A percentile compares a stretch with the other conserved stretches of the same genome.
Evolutionary conservation across 768 basidiomycete species (phyloP).

Genomic region (Ramaria sp.): DNA sequence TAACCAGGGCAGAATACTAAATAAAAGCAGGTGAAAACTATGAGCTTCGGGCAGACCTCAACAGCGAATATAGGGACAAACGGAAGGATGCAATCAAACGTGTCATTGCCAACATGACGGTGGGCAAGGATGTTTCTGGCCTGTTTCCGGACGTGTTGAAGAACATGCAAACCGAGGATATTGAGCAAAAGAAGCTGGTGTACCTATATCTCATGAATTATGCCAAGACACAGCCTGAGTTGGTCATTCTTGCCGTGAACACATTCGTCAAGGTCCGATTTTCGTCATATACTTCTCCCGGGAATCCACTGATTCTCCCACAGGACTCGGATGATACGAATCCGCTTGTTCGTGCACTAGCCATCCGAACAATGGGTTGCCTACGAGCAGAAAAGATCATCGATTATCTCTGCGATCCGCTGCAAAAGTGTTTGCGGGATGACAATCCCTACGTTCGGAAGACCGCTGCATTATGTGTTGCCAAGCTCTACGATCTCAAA

Average conservation of each 20-base stretch:
- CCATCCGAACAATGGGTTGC: constrained; percentile 97
- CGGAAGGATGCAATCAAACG: constrained; percentile 98
- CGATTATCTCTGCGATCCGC: constrained; percentile 93
- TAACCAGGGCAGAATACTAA: background rate
- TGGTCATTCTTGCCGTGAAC: constrained; percentile 97
- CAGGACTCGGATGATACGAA: constrained; percentile 94
- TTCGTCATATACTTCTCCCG: no score
- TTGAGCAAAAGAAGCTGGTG: constrained; percentile 99
- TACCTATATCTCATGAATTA: constrained; percentile 99
- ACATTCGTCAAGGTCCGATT: constrained; percentile 69
- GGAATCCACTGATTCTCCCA: background rate
- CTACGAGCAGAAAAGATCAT: constrained; percentile 97
- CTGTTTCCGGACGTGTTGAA: constrained; percentile 97
- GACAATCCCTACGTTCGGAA: constrained; percentile 98
- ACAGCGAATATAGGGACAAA: constrained; percentile 91
- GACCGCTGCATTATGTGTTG: constrained; percentile 93
- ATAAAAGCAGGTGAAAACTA: constrained; percentile 85
- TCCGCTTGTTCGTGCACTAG: constrained; percentile 89
- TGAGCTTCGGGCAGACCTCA: constrained; percentile 93
- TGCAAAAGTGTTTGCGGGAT: constrained; percentile 85
- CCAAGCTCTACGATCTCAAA: constrained; percentile 95
- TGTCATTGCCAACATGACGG: constrained; percentile 97
- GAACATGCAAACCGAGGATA: constrained; percentile 99
- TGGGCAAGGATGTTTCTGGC: constrained; percentile 94
- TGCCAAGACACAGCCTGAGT: constrained; percentile 96